Conservation (phyloP, 148 eudicot genomes). For the Selenicereus undatus region DNA sequence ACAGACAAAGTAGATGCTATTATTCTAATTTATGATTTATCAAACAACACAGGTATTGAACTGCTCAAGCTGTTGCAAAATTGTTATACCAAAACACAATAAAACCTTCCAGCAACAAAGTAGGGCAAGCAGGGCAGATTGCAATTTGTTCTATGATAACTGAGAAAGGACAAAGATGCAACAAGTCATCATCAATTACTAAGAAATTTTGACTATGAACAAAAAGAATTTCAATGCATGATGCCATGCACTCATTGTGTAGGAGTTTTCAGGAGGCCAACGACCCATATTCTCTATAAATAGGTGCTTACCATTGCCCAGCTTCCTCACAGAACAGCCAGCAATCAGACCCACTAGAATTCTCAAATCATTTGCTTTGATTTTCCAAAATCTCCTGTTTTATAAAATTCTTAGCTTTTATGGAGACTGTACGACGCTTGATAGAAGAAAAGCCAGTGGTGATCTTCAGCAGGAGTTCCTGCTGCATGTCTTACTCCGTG, state of each 20-base stretch:
- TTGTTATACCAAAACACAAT: neutral
- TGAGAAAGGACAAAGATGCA: neutral
- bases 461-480: constrained; percentile 18
- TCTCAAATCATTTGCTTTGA: neutral
- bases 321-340: constrained; percentile 1
- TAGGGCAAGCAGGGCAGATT: neutral
- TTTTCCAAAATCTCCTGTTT: neutral
- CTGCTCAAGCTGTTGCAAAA: neutral
- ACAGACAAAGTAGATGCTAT: neutral
- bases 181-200: constrained; percentile 3
- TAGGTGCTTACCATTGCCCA: neutral
- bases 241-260: neutral
- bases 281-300: constrained; percentile 2
- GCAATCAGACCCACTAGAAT: neutral
- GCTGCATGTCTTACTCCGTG: constrained; percentile 17
- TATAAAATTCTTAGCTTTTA: neutral
- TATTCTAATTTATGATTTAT: neutral
- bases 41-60: neutral
- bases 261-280: neutral
- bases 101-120: no score
- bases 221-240: neutral
- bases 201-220: neutral
- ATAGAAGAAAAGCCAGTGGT: constrained; percentile 16
- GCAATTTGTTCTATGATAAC: neutral
- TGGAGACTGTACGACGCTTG: neutral